Conservation (phyloP, 2,329 filamentous ascomycete genomes). For the Venturia aucupariae region DNA sequence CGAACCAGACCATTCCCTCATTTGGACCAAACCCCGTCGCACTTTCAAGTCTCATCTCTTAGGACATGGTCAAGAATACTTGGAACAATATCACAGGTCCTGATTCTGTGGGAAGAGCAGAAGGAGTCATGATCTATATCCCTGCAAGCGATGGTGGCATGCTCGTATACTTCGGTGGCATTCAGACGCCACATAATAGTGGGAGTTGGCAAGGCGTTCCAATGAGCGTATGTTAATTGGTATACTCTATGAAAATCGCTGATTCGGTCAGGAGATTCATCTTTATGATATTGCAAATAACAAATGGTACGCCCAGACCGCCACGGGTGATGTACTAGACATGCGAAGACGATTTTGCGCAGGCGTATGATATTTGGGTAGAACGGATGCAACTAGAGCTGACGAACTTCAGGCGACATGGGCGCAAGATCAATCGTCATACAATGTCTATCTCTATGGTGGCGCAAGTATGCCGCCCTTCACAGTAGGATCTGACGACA, state of each 20-base stretch:
- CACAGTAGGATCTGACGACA: neutral
- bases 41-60: conserved; percentile 45
- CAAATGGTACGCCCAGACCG: neutral
- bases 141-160: conserved; percentile 51
- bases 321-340: neutral
- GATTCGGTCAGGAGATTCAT: conserved; percentile 50
- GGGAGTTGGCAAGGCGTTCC: conserved; percentile 30
- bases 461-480: neutral
- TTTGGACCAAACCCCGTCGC: conserved; percentile 43
- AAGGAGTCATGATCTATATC: conserved; percentile 51
- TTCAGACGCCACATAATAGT: conserved; percentile 40
- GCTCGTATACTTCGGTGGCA: conserved; percentile 53
- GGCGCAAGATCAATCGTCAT: neutral
- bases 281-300: conserved; percentile 18
- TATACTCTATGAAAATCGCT: conserved; percentile 31
- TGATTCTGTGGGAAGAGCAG: conserved; percentile 44
- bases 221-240: conserved; percentile 12
- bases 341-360: neutral
- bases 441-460: neutral
- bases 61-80: conserved; percentile 44
- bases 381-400: neutral
- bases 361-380: neutral
- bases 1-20: conserved; percentile 41
- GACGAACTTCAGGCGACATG: neutral
- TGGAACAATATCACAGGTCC: conserved; percentile 48